Percentiles rank a stretch among this genome's conserved stretches.
Conservation (phyloP, 257 asterid genomes). For the Ocimum tenuiflorum region DNA sequence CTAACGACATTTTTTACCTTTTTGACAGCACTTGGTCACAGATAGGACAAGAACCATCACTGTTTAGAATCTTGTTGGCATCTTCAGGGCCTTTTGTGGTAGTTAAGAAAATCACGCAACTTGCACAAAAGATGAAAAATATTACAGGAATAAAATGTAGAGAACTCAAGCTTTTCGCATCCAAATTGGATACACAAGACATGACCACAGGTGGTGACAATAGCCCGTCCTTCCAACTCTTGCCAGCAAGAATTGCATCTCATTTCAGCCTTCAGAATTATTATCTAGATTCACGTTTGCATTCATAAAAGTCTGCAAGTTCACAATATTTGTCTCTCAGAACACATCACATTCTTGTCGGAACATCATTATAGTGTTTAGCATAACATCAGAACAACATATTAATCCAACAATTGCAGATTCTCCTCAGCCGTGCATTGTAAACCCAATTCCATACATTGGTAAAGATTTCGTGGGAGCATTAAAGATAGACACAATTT, state of each 20-base stretch:
- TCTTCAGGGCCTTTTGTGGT: constrained; percentile 61
- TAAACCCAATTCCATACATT: not conserved
- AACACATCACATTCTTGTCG: constrained; percentile 8
- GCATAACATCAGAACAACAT: not conserved
- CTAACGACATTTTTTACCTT: constrained; percentile 42
- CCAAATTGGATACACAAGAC: constrained; percentile 64
- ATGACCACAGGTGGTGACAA: constrained; percentile 87
- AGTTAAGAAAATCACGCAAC: constrained; percentile 42
- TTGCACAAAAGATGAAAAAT: constrained; percentile 13
- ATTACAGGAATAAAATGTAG: not conserved
- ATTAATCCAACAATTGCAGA: not conserved
- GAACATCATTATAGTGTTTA: not conserved
- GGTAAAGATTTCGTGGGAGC: not conserved
- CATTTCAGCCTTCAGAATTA: constrained; percentile 50
- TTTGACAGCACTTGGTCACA: constrained; percentile 95
- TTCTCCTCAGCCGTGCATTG: not conserved
- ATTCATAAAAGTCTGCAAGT: constrained; percentile 10
- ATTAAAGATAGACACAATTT: too few species aligned
- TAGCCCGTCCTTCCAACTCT: constrained; percentile 84
- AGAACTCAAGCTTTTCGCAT: not conserved
- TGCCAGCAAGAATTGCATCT: constrained; percentile 97
- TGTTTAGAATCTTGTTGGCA: constrained; percentile 67
- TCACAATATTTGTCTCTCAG: not conserved
- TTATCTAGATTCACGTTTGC: constrained; percentile 6
- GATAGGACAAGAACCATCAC: constrained; percentile 83